Evolutionary conservation across 1,284 basidiomycete genomes (phyloP), one percentile per base, ranked within the genome.

Genomic region (Marasmius sp.): DNA sequence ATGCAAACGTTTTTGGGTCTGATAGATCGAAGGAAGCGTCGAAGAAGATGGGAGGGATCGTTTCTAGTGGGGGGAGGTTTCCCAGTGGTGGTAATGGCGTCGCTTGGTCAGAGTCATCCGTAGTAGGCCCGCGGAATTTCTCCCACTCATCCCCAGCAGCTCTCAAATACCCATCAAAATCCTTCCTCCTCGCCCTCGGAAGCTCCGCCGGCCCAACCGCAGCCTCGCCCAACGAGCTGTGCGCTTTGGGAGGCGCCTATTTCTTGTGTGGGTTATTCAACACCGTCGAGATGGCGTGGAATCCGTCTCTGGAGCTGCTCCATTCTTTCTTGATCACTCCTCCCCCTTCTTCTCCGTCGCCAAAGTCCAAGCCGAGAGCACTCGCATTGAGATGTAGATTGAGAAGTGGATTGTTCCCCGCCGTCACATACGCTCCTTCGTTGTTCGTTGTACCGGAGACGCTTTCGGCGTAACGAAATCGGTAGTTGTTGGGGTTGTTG

Each of bases 101-200:
- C 14, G 54, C 60, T 36, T 51, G 59, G 36, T 61, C 58, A 39
- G 53, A 16, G 14, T 62, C 61, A 54, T 63, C 64, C 53, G 54
- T 65, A 10, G 68, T 71, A 48, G 54, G 61, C 64, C 71, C 48
- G 70, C 88, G 78, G 69, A 90, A 89, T 52, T 81, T 81, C 60
- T 90, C 87, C 88, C 93, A 95, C 70, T 95, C 89, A 9, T 91
- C 85, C 0, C 81, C 1, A n/a, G n/a, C n/a, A n/a, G n/a, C n/a
- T n/a, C n/a, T n/a, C n/a, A n/a, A n/a, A n/a, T n/a, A n/a, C n/a
- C 87, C 75, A 64, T 95, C 92, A 70, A 95, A 95, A 74, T 94
- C 92, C 70, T 90, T 93, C 51, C 93, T 84, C 50, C 89, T 83
- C 8, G 93, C 88, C 57, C 91, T 87, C 54, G 92, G 92, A 6